Conservation (phyloP, 768 basidiomycete species). For the Trametes maxima region DNA sequence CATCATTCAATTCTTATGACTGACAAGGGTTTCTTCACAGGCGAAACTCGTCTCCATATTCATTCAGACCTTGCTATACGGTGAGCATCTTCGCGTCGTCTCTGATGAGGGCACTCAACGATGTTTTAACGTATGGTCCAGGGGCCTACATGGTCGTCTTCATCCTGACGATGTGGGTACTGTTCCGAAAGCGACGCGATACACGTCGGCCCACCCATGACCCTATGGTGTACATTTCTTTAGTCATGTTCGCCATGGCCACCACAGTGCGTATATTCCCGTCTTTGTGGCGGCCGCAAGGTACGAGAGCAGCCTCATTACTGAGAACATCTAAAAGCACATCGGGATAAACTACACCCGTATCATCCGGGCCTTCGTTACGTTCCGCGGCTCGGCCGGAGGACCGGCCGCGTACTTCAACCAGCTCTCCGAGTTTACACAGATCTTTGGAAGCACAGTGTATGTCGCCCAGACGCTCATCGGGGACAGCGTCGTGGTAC, state of each 20-base stretch:
- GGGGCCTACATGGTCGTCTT: conserved; percentile 9
- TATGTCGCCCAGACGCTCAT: conserved; percentile 42
- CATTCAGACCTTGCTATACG: conserved; percentile 11
- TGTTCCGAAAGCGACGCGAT: not conserved
- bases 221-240: conserved; percentile 6
- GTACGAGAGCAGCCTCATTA: conserved; percentile 25
- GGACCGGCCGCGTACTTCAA: conserved; percentile 38
- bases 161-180: conserved; percentile 9
- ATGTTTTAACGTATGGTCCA: not conserved
- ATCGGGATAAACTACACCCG: conserved; percentile 40
- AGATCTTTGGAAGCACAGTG: conserved; percentile 41
- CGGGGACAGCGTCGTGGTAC: conserved; percentile 32
- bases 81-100: not conserved
- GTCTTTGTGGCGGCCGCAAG: conserved; percentile 35
- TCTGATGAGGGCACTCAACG: too few relatives aligned
- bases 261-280: conserved; percentile 38
- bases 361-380: conserved; percentile 40
- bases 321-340: conserved; percentile 32
- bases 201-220: not conserved
- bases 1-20: not conserved
- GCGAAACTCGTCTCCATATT: conserved; percentile 13
- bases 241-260: conserved; percentile 35
- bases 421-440: conserved; percentile 38
- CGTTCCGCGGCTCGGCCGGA: conserved; percentile 22
- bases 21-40: not conserved